These are phyloP conservation scores for Aristolochia fimbriata DNA, from an alignment of 164 flowering plant species.

Conservation along the genomic window DNA sequence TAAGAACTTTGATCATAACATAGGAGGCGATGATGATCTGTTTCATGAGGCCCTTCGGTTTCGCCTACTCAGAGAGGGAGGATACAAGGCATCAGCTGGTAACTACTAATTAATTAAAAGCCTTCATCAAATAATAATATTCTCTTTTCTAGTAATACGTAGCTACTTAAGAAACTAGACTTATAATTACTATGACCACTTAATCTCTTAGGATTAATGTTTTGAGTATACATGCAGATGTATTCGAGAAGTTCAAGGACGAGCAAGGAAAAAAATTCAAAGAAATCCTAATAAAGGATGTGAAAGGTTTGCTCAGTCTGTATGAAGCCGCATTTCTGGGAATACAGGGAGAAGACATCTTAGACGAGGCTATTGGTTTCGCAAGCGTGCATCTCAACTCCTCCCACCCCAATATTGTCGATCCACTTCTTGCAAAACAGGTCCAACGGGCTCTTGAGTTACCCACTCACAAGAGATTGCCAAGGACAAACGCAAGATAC, in stretches of 20 bases:
- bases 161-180: too few relatives aligned
- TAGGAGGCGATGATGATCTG: too few relatives aligned
- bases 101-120: too few relatives aligned
- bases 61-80: too few relatives aligned
- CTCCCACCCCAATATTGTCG: background rate
- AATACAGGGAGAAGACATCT: constrained; percentile 12
- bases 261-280: background rate
- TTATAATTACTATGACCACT: too few relatives aligned
- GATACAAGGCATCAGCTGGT: too few relatives aligned
- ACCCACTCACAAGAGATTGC: constrained; percentile 12
- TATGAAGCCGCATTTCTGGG: constrained; percentile 21
- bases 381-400: constrained; percentile 7
- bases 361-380: constrained; percentile 19
- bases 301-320: constrained; percentile 4
- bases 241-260: constrained; percentile 5
- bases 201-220: too few relatives aligned
- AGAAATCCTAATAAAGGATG: background rate
- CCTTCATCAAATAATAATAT: too few relatives aligned
- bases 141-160: too few relatives aligned
- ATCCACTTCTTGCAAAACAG: background rate
- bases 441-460: constrained; percentile 8
- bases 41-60: too few relatives aligned
- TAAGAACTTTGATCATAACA: too few relatives aligned
- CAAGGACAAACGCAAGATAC: constrained; percentile 10
- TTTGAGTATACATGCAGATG: background rate